These are phyloP conservation scores for Scytalidium sp. DNA, from an alignment of 2,329 filamentous ascomycete species.

Conservation along the genomic window DNA sequence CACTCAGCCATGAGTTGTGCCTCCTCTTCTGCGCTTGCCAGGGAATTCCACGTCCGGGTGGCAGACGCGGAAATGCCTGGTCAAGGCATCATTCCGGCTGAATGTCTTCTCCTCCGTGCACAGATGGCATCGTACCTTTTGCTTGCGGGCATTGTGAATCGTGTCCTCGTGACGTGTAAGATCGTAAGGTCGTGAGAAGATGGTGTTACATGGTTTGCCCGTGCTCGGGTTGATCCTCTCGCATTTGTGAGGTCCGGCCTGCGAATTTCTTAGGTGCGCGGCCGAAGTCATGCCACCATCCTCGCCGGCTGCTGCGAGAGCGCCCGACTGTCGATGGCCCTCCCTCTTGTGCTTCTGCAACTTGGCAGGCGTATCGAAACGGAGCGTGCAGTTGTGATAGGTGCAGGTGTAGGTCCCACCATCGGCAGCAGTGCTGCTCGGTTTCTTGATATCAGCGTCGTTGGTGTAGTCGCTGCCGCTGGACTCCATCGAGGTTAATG, in stretches of 20 bases:
- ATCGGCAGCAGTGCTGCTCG: slow-evolving; percentile 66
- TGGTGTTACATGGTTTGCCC: slow-evolving; percentile 88
- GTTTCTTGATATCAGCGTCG: slow-evolving; percentile 38
- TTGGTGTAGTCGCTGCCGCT: slow-evolving; percentile 33
- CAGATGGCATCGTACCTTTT: slow-evolving; percentile 88
- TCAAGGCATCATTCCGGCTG: slow-evolving; percentile 90
- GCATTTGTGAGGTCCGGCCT: slow-evolving; percentile 91
- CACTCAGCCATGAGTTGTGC: background rate
- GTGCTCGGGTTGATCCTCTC: slow-evolving; percentile 92
- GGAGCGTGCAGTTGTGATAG: slow-evolving; percentile 82
- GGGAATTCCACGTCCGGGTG: slow-evolving; percentile 84
- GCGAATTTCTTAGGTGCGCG: slow-evolving; percentile 68
- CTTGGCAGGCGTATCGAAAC: slow-evolving; percentile 83
- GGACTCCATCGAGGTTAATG: slow-evolving; percentile 37
- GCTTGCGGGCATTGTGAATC: slow-evolving; percentile 91
- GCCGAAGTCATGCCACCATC: slow-evolving; percentile 44
- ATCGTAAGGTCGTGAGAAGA: slow-evolving; percentile 95
- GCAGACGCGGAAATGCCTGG: slow-evolving; percentile 89
- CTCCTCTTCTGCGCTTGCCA: slow-evolving; percentile 51
- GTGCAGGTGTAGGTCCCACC: slow-evolving; percentile 94
- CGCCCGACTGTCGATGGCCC: slow-evolving; percentile 75
- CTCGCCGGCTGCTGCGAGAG: slow-evolving; percentile 35
- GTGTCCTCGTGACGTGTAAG: slow-evolving; percentile 95
- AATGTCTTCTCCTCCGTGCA: slow-evolving; percentile 98
- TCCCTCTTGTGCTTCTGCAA: slow-evolving; percentile 96